These are phyloP conservation scores for Suillus plorans DNA, from an alignment of 768 basidiomycete species.

Conservation along the genomic window DNA sequence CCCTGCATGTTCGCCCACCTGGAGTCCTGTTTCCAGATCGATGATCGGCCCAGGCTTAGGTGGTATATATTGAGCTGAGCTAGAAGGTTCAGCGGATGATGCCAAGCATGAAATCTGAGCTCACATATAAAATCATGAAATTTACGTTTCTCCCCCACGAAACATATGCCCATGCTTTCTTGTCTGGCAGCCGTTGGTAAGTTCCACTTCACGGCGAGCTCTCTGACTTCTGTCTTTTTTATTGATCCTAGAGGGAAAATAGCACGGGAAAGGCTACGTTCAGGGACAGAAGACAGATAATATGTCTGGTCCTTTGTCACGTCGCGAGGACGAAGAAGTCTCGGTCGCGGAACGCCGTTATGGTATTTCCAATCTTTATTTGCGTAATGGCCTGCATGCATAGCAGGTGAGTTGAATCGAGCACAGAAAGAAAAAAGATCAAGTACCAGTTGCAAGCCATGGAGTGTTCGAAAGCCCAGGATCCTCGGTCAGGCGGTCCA, in stretches of 20 bases:
- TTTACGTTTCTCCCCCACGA: conserved; percentile 77
- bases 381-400: conserved; percentile 78
- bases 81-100: not conserved
- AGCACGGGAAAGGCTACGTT: conserved; percentile 61
- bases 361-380: conserved; percentile 52
- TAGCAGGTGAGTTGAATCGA: not conserved
- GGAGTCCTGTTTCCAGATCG: conserved; percentile 51
- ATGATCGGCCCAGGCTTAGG: conserved; percentile 71
- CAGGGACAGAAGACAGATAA: conserved; percentile 79
- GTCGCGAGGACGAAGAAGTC: conserved; percentile 57
- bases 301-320: conserved; percentile 86
- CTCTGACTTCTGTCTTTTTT: conserved; percentile 70
- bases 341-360: conserved; percentile 37
- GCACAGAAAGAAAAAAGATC: conserved; percentile 1
- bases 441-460: conserved; percentile 81
- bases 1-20: conserved; percentile 64
- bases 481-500: conserved; percentile 54
- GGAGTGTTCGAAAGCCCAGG: conserved; percentile 32
- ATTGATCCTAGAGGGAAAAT: conserved; percentile 76
- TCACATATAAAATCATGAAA: conserved; percentile 76
- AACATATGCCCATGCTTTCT: conserved; percentile 95
- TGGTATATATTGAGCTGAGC: conserved; percentile 71
- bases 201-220: conserved; percentile 58
- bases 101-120: not conserved
- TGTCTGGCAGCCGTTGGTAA: conserved; percentile 73